Percentiles rank a stretch among this genome's conserved stretches.
Conservation (phyloP, 306 rosid genomes). For the Sphenostylis stenocarpa region DNA sequence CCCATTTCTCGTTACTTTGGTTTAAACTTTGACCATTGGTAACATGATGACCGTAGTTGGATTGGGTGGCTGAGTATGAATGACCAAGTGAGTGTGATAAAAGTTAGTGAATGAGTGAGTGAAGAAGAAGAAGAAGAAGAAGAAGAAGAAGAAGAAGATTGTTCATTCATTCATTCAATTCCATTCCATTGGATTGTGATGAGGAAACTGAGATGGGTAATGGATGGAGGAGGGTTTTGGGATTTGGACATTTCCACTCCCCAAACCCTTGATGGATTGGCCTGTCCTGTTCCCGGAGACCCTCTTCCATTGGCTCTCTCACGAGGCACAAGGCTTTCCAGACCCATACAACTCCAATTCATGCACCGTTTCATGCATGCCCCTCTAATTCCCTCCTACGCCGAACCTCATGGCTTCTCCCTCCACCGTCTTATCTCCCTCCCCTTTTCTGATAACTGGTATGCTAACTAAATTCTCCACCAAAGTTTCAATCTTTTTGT, state of each 20-base stretch:
- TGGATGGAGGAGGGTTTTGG: slow-evolving; percentile 80
- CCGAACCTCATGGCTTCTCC: slow-evolving; percentile 50
- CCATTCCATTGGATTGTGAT: background rate
- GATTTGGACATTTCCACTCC: slow-evolving; percentile 82
- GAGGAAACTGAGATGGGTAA: slow-evolving; percentile 91
- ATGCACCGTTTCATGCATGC: slow-evolving; percentile 80
- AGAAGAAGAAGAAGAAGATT: background rate
- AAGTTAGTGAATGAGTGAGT: background rate
- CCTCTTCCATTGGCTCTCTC: slow-evolving; percentile 73
- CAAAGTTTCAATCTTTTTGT: slow-evolving; percentile 16
- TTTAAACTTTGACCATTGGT: background rate
- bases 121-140: background rate
- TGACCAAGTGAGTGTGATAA: background rate
- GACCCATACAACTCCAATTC: slow-evolving; percentile 77
- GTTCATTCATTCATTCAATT: background rate
- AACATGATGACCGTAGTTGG: background rate
- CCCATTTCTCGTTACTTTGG: background rate
- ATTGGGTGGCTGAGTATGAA: background rate
- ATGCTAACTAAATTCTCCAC: background rate
- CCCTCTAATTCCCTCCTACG: slow-evolving; percentile 59
- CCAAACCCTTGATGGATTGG: slow-evolving; percentile 65
- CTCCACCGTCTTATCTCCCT: slow-evolving; percentile 73
- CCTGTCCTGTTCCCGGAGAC: slow-evolving; percentile 60
- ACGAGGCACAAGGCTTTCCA: slow-evolving; percentile 66
- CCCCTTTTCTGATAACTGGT: slow-evolving; percentile 67